phyloP scores from a whole-genome alignment of 2,329 filamentous ascomycete genomes.

The Pseudogymnoascus sp. region DNA sequence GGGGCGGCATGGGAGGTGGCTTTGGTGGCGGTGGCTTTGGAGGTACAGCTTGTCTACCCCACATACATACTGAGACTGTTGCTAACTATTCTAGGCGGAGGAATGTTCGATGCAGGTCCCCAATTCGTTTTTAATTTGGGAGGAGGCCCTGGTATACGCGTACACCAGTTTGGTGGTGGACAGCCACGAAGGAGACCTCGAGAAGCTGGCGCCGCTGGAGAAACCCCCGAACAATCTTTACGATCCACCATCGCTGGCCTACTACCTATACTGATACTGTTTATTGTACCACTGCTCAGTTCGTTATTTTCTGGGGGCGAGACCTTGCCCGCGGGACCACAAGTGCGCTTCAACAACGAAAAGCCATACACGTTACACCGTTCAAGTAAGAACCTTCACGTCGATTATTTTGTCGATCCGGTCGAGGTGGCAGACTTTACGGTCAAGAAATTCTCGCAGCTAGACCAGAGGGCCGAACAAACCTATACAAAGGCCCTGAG shows the following conservation, averaged over 20 bases:
- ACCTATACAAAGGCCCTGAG: conserved; percentile 61
- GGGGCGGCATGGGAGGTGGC: conserved; percentile 45
- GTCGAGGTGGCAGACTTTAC: conserved; percentile 65
- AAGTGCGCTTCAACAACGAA: conserved; percentile 65
- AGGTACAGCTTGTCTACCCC: conserved; percentile 45
- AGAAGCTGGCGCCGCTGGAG: conserved; percentile 45
- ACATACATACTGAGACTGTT: conserved; percentile 26
- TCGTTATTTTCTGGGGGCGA: conserved; percentile 61
- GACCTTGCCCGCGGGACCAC: conserved; percentile 51
- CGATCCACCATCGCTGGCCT: conserved; percentile 58
- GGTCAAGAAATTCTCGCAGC: conserved; percentile 57
- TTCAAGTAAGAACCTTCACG: conserved; percentile 59
- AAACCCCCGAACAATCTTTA: conserved; percentile 44
- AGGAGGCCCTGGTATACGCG: conserved; percentile 81
- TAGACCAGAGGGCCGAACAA: conserved; percentile 72
- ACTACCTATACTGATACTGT: conserved; percentile 81
- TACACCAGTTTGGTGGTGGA: conserved; percentile 88
- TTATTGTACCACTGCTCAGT: conserved; percentile 75
- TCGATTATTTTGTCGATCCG: conserved; percentile 83
- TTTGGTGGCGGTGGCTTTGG: conserved; percentile 49
- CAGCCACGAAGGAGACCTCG: conserved; percentile 69
- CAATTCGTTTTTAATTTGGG: conserved; percentile 95
- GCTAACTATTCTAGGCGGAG: conserved; percentile 35
- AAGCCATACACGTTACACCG: conserved; percentile 69
- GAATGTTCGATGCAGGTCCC: conserved; percentile 66